Base-by-base conservation (phyloP, 768 basidiomycete genomes). In the Amanita pseudoporphyria region DNA sequence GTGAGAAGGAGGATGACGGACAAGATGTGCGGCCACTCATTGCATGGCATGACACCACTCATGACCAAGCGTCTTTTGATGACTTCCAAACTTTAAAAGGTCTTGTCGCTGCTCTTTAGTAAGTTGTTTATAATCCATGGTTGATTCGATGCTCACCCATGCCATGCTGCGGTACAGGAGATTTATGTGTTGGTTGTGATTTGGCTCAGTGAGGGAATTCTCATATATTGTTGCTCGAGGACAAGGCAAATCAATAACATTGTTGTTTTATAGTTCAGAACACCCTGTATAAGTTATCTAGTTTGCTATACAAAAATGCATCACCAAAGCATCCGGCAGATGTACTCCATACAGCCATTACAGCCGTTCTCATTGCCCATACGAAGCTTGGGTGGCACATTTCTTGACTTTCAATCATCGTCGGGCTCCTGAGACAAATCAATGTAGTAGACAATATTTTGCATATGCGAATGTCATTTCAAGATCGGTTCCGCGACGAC, bases 1-100 rank as follows among this genome's bases (percentile, higher is more conserved):
- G 55, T 30, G 45, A 56, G 48, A 56, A 56, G 54, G 51, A 50
- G 42, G 48, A 54, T 30, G 37, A 56, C 44, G 53, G 49, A n/a
- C 55, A 53, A 51, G n/a, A n/a, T n/a, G 30, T 47, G 41, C 32
- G 19, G 32, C 51, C 57, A 19, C 52, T 58, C 45, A 56, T 58
- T 52, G 53, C 49, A 14, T 58, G 54, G 57, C 56, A 58, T 52
- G 21, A 58, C 43, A 47, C 52, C 48, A n/a, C n/a, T n/a, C n/a
- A n/a, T n/a, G n/a, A n/a, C n/a, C n/a, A n/a, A n/a, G n/a, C n/a
- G n/a, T n/a, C 19, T 22, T 41, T 41, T 26, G 22, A 43, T 24
- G 41, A 43, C 41, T 26, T 26, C 41, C 41, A 43, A 43, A 43
- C 41, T 26, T 24, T 43, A 26, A n/a, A 21, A 24, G 22, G 24